Percentiles rank a stretch among this genome's conserved stretches.
Evolutionary conservation across 345 rosid species (phyloP).

Genomic region (Salix viminalis): DNA sequence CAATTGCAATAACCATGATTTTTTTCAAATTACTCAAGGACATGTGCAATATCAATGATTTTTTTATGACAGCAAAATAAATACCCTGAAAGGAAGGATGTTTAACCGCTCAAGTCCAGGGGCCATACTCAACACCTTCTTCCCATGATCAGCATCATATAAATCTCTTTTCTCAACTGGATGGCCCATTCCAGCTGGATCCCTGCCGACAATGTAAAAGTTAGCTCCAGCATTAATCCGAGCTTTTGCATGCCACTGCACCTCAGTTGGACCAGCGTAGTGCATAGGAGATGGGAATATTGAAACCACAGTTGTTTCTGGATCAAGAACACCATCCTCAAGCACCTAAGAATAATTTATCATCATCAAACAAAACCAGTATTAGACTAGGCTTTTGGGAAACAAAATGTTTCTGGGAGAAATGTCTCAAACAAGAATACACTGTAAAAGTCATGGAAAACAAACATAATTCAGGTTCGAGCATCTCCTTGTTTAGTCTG

Average conservation of each 20-base stretch:
- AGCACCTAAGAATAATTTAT: slow-evolving; percentile 55
- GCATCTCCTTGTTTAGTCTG: neutral
- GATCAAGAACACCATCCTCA: slow-evolving; percentile 98
- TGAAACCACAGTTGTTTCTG: slow-evolving; percentile 93
- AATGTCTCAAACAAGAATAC: neutral
- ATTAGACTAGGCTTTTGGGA: neutral
- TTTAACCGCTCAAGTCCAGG: slow-evolving; percentile 93
- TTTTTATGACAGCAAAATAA: neutral
- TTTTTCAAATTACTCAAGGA: neutral
- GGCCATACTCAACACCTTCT: slow-evolving; percentile 95
- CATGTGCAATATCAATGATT: neutral
- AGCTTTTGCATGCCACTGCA: slow-evolving; percentile 99
- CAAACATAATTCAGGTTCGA: neutral
- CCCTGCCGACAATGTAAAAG: slow-evolving; percentile 98
- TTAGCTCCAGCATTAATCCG: slow-evolving; percentile 98
- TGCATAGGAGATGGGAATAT: slow-evolving; percentile 99
- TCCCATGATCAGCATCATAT: slow-evolving; percentile 97
- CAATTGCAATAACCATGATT: neutral
- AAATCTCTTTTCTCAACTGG: slow-evolving; percentile 91
- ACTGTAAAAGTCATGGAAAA: neutral
- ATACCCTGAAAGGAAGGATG: slow-evolving; percentile 95
- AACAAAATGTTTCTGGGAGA: neutral
- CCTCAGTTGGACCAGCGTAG: slow-evolving; percentile 99
- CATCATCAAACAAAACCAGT: slow-evolving; percentile 1
- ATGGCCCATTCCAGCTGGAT: slow-evolving; percentile 99